phyloP scores from a whole-genome alignment of 129 eudicot genomes.

The Escallonia herrerae region DNA sequence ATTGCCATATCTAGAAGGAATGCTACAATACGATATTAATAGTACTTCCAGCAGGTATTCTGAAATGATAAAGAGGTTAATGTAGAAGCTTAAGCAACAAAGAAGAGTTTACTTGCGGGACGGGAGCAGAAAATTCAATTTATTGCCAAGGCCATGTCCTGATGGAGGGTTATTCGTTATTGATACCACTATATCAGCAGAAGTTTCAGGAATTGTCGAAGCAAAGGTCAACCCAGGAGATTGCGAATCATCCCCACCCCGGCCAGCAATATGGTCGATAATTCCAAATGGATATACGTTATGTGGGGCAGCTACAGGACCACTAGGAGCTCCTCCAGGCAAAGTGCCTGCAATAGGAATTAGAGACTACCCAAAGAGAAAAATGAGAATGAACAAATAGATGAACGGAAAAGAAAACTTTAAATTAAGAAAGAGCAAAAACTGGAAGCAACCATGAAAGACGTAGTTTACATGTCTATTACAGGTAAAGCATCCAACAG shows the following conservation, averaged over 20 bases:
- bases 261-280: too few species aligned
- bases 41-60: not conserved
- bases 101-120: slow-evolving; percentile 4
- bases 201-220: not conserved
- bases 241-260: not conserved
- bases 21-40: not conserved
- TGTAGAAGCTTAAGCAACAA: not conserved
- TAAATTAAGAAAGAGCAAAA: not conserved
- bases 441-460: too few species aligned
- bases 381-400: not conserved
- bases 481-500: not conserved
- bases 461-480: not conserved
- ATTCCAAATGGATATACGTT: too few species aligned
- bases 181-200: not conserved
- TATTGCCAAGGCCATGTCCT: not conserved
- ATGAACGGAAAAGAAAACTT: not conserved
- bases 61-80: not conserved
- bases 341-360: not conserved
- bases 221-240: not conserved
- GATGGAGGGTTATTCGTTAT: not conserved
- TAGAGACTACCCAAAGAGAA: not conserved
- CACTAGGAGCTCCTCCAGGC: not conserved
- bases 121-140: not conserved
- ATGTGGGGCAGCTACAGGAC: not conserved
- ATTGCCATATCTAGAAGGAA: not conserved